A percentile compares a stretch with the other conserved stretches of the same genome.
These are phyloP conservation scores for Amaranthus tricolor DNA, from an alignment of 179 eudicot species.

Conservation along the genomic window DNA sequence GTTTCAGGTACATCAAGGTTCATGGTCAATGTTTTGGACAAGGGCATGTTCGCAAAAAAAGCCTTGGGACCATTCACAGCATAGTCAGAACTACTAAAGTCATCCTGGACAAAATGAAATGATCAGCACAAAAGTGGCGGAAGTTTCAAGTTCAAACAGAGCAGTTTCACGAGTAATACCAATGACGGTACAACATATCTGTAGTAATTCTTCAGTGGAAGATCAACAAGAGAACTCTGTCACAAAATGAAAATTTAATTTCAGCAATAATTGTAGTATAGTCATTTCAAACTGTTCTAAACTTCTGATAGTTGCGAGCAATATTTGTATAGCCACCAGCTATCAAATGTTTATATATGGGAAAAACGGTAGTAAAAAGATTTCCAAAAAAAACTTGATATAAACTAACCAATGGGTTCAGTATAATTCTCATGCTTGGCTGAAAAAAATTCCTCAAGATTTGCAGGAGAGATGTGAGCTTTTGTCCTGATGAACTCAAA, in stretches of 20 bases:
- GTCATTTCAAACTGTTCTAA: too few relatives aligned
- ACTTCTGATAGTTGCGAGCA: too few relatives aligned
- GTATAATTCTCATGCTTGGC: constrained; percentile 94
- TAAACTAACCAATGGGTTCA: constrained; percentile 83
- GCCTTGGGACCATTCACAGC: constrained; percentile 91
- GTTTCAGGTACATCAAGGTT: constrained; percentile 99
- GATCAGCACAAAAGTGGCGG: constrained; percentile 2
- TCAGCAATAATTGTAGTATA: not conserved
- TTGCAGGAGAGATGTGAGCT: constrained; percentile 76
- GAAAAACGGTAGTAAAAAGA: not conserved
- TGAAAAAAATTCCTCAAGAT: constrained; percentile 63
- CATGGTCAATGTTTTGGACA: constrained; percentile 95
- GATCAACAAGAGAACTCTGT: constrained; percentile 98
- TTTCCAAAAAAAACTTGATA: not conserved
- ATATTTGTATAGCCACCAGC: not conserved
- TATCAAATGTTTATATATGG: not conserved
- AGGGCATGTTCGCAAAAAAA: constrained; percentile 95
- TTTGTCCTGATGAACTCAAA: constrained; percentile 86
- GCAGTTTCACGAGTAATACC: constrained; percentile 42
- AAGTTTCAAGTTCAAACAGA: not conserved
- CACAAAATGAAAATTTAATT: constrained; percentile 32
- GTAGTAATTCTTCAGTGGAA: constrained; percentile 94
- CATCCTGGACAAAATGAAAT: constrained; percentile 60
- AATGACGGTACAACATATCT: constrained; percentile 84
- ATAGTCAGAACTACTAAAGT: constrained; percentile 75